Base-by-base conservation (phyloP, 2,329 filamentous ascomycete species). In the Arthrocladium fulminans region DNA sequence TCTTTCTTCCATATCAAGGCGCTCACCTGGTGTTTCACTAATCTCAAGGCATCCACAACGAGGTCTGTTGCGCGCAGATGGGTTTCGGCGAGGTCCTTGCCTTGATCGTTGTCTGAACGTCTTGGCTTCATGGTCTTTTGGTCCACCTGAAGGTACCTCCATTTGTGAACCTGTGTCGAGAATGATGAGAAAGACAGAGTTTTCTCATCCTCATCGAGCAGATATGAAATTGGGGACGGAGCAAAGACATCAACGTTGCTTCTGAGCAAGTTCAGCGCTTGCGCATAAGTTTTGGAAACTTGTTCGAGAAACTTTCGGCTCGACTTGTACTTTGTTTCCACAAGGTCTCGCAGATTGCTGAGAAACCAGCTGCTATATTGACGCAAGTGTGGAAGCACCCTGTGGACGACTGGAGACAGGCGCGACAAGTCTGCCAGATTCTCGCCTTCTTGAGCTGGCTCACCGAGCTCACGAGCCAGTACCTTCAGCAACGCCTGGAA, bases 401-500 rank as follows among this genome's bases (percentile, higher is more conserved):
- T 74, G 27, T 77, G 74, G n/a, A 75, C 73, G 46, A 80, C 70
- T 3, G 73, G 71, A 38, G 56, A 54, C 8, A 43, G 46, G 10
- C 25, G 35, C 13, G 46, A 48, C 15, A 48, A 12, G 20, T 48
- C 46, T 56, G 60, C 19, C 12, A 42, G 66, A 46, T 64, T 63
- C 35, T 67, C 71, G 13, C 75, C 72, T 48, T 77, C 71, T 19
- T 69, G 67, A 40, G 62, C 80, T 20, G 73, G 67, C n/a, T 71
- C 73, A 48, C 80, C 76, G 2, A 94, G 72, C 57, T 88, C 83
- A n/a, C 78, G 74, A 54, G 83, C 73, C 29, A 94, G 71, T 23
- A 83, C 70, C 45, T 83, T 80, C 39, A 89, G 76, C 25, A 95
- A 72, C 1, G 78, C 77, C 48, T 82, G 78, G 58, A 94, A 83